These are phyloP conservation scores for Syzygium aqueum DNA, from an alignment of 345 rosid species.

Conservation along the genomic window DNA sequence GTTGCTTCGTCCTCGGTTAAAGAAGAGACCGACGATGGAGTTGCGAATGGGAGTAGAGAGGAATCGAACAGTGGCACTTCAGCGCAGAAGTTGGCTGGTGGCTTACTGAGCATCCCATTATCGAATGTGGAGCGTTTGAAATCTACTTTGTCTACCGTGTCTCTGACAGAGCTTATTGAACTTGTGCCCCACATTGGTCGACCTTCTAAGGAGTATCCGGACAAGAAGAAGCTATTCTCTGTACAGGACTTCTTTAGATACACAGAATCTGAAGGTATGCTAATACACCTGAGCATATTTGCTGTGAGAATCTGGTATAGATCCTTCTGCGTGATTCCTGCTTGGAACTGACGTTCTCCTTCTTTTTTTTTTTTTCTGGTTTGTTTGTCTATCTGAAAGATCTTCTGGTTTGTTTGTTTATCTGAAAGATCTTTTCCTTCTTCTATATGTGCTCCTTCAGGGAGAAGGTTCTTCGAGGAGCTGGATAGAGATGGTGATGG, in stretches of 20 bases:
- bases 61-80: conserved; percentile 40
- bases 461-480: conserved; percentile 95
- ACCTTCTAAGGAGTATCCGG: conserved; percentile 76
- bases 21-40: conserved; percentile 52
- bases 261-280: conserved; percentile 92
- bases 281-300: background rate
- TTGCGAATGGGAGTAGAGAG: conserved; percentile 29
- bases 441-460: conserved; percentile 25
- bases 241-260: conserved; percentile 99
- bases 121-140: conserved; percentile 89
- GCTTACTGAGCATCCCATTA: conserved; percentile 73
- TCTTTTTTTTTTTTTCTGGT: background rate
- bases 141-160: conserved; percentile 72
- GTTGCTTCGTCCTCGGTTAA: conserved; percentile 49
- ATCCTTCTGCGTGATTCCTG: background rate
- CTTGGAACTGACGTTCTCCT: background rate
- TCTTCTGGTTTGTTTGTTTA: background rate
- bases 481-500: conserved; percentile 98
- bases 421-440: background rate
- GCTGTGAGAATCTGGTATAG: background rate
- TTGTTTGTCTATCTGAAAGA: background rate
- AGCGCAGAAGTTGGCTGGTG: conserved; percentile 64
- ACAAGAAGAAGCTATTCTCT: conserved; percentile 87
- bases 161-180: conserved; percentile 78
- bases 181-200: conserved; percentile 75